Percentiles rank a stretch among this genome's conserved stretches.
Evolutionary conservation across 108 stramenopile species (phyloP).

Genomic region (Stephanodiscus minutulus): DNA sequence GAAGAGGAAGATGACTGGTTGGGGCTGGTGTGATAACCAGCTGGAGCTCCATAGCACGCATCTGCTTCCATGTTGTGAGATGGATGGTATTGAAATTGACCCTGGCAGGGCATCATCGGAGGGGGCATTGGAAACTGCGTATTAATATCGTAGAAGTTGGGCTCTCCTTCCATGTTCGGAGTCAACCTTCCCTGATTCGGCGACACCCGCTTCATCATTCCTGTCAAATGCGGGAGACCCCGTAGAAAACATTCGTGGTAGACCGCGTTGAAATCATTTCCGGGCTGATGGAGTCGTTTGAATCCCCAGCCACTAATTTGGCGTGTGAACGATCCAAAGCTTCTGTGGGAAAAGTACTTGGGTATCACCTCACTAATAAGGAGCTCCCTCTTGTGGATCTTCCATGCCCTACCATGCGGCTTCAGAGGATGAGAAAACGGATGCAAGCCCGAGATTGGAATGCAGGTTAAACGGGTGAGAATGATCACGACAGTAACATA

Average conservation of each 20-base stretch:
- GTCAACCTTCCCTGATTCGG: slow-evolving; percentile 25
- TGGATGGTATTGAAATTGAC: not conserved
- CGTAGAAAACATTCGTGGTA: slow-evolving; percentile 40
- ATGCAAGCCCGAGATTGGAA: not conserved
- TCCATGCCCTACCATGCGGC: slow-evolving; percentile 8
- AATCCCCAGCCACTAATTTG: slow-evolving; percentile 35
- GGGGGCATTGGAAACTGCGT: slow-evolving; percentile 18
- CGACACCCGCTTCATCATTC: slow-evolving; percentile 29
- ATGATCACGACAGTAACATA: not conserved
- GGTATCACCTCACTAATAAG: slow-evolving; percentile 47
- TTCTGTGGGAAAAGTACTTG: slow-evolving; percentile 55
- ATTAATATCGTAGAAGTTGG: slow-evolving; percentile 39
- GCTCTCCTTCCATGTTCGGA: slow-evolving; percentile 32
- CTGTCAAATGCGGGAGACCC: slow-evolving; percentile 33
- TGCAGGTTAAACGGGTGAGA: not conserved
- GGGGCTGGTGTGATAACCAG: too few relatives aligned
- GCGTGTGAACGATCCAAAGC: slow-evolving; percentile 32
- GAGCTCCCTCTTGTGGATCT: slow-evolving; percentile 7
- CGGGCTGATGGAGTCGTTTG: slow-evolving; percentile 18
- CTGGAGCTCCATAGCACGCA: not conserved
- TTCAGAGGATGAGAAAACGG: not conserved
- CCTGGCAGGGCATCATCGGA: not conserved
- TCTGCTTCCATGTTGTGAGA: too few relatives aligned
- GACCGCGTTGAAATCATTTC: slow-evolving; percentile 16
- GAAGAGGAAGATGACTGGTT: too few relatives aligned